Base-by-base conservation (phyloP, 306 rosid genomes). In the Chamaecrista fasciculata region DNA sequence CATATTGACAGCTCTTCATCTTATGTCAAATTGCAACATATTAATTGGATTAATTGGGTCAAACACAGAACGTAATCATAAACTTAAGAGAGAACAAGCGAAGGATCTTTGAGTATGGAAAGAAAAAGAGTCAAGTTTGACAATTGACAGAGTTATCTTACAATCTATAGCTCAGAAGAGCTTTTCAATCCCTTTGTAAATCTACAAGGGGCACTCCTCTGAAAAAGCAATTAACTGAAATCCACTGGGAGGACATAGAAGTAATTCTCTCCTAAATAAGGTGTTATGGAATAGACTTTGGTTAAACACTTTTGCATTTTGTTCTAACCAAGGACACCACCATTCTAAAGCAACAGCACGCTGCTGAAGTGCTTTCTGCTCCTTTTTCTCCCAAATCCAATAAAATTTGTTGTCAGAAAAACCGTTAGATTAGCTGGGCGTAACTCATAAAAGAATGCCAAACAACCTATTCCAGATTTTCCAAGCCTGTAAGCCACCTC, bases 31-130 rank as follows among this genome's bases (percentile, higher is more conserved):
- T 69, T 72, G 75, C 76, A 61, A 18, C n/a, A 3, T 75, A 19
- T 24, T 34, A 43, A 67, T 33, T 50, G 23, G 72, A 49, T 77
- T 56, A 67, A 50, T 51, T 19, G 61, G 46, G 52, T 78, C 46
- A 56, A 33, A 29, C 26, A 76, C 67, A 21, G 47, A 18, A 72
- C 64, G 77, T 49, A 36, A 73, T 53, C 55, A 66, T 60, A 47
- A 68, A 79, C 42, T 62, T 37, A 56, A 39, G 46, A 33, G 37
- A 46, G 33, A 59, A 42, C n/a, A 66, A 51, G 26, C 11, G 23
- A 25, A 40, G 33, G 14, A 43, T 75, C 16, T 14, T 29, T 49
- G 40, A 58, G 68, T 14, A 67, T 62, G 28, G 72, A 18, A 70
- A 55, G 48, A 55, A 80, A 67, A 36, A 23, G 39, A 50, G 58